Base-by-base conservation (phyloP, 345 rosid genomes). In the Sonneratia alba region DNA sequence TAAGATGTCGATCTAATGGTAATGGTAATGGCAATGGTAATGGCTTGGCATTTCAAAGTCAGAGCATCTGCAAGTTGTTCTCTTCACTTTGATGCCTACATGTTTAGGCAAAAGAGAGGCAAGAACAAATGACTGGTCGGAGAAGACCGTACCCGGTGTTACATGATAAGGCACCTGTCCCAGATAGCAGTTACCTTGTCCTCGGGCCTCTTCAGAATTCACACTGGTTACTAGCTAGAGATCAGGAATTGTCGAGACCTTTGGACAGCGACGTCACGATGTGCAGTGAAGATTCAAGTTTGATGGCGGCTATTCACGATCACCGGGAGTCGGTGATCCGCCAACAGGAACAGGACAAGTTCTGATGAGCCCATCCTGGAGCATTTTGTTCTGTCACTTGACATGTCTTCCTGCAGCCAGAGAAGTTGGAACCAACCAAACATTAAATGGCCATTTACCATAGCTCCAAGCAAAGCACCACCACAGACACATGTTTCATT, bases 91-190 rank as follows among this genome's bases (percentile, higher is more conserved):
- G 6, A 6, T 56, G 24, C 19, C 15, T 49, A 16, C 1, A 49
- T 15, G 19, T 49, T 49, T 19, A 49, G 5, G 55, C 3, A 49
- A 73, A 57, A 81, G 45, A 62, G 36, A 57, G 68, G 24, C 74
- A 79, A 12, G 68, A 79, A 4, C 48, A 56, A 56, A 24, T 56
- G 32, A 56, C 62, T 56, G 62, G 24, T 56, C 62, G 62, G 32
- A 6, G 62, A 56, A 21, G 62, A 18, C 62, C 62, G 24, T 16
- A 49, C 55, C 55, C 55, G 5, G 55, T 49, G 3, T 49, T 15
- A 1, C 15, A 15, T 4, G 15, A 12, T 49, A 11, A 11, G 3
- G 55, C 16, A 49, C 55, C 13, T 12, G 19, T 49, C 13, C 49
- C 4, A 49, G 19, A 0, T 27, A 27, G 32, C 32, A 27, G 32